Evolutionary conservation across 2,329 filamentous ascomycete genomes (phyloP), one percentile per base, ranked within the genome.

Genomic region (Myotisia sp.): DNA sequence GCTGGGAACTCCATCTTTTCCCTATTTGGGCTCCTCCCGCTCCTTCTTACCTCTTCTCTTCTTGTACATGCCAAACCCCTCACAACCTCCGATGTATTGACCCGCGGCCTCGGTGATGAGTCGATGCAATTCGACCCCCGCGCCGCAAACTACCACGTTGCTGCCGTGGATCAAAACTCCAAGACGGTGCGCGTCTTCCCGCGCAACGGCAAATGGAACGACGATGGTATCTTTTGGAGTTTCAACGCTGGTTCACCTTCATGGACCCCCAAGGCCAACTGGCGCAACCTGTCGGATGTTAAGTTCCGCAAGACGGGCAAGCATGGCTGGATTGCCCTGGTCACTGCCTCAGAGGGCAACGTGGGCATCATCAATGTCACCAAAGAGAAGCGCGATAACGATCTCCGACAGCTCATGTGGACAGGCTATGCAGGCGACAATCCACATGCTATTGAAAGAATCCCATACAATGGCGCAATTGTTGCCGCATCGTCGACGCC

Each of bases 341-440:
- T 45, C 12, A 32, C 41, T 2, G 39, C 43, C n/a, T 45, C 41
- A 2, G 39, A 37, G 8, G 43, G 43, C 4, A 45, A 42, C 23
- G 43, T 39, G 32, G 59, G 63, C 33, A 57, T 71, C 13, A 54
- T 66, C 26, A 54, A 61, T 29, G 53, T 68, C 12, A 67, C 68
- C 8, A 56, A 59, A 43, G 49, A 50, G 21, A 67, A 69, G 40
- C 53, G 59, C 3, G 63, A 70, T 51, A 44, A 32, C 23, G 23
- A 17, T 26, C 13, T 42, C 26, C 4, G 26, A 19, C 37, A 42
- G 29, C 29, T 43, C 8, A 24, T 42, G n/a, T 45, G 43, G 43
- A n/a, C 33, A 9, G 41, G 37, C 3, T 35, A 37, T 3, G 31
- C 36, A 3, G 41, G 36, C 6, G 39, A 33, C 5, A 45, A 45